Conservation (phyloP, 2,329 filamentous ascomycete genomes). For the Hymenoscyphus salicellus region DNA sequence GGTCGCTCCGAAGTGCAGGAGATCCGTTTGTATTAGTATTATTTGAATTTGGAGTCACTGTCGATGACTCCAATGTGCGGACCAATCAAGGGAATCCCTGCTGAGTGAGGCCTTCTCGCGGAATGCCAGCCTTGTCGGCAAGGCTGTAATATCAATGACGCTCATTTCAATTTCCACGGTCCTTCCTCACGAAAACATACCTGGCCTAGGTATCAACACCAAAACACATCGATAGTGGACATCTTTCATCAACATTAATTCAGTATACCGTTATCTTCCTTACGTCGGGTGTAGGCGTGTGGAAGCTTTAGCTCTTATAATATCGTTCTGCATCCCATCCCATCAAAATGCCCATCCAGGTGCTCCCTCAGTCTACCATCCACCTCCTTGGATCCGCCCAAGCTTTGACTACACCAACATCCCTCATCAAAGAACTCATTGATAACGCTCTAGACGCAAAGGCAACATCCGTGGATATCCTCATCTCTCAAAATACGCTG, state of each 20-base stretch:
- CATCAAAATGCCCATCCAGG: slow-evolving; percentile 39
- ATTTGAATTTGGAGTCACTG: slow-evolving; percentile 2
- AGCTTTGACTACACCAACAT: slow-evolving; percentile 56
- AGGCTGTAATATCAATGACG: background rate
- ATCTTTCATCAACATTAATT: background rate
- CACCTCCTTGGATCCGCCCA: slow-evolving; percentile 60
- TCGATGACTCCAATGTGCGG: slow-evolving; percentile 1
- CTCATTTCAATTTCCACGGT: background rate
- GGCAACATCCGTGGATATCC: slow-evolving; percentile 63
- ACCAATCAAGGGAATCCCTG: background rate
- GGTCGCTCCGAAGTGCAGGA: slow-evolving; percentile 1
- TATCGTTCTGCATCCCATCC: background rate
- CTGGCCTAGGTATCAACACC: no score
- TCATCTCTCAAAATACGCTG: slow-evolving; percentile 63
- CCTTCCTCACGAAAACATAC: slow-evolving; percentile 26
- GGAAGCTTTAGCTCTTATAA: background rate
- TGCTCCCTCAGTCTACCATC: slow-evolving; percentile 48
- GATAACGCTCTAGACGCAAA: slow-evolving; percentile 74
- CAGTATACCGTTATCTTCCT: background rate
- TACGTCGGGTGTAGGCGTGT: no score
- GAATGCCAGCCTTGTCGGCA: background rate
- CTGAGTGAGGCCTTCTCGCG: background rate
- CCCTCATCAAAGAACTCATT: slow-evolving; percentile 71
- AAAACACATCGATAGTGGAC: background rate
- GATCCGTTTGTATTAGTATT: background rate